Evolutionary conservation across 106 monocot species (phyloP).

Genomic region (Ottelia alismoides): DNA sequence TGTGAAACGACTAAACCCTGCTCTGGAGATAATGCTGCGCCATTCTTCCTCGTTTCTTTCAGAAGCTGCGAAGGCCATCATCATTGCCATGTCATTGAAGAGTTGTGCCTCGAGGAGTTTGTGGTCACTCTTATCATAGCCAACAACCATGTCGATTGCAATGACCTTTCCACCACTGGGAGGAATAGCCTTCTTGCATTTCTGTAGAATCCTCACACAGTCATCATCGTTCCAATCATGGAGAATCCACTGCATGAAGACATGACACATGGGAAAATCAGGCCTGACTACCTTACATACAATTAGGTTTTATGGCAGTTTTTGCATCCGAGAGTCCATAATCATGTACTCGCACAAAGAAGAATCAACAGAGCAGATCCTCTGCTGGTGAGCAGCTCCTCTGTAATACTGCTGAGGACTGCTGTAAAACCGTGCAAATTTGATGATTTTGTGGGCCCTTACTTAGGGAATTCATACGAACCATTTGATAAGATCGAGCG

Average conservation of each 20-base stretch:
- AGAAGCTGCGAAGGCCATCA: background rate
- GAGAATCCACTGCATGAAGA: constrained; percentile 4
- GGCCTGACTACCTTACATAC: no score
- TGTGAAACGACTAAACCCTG: background rate
- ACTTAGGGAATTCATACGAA: no score
- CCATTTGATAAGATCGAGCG: no score
- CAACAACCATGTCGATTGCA: constrained; percentile 8
- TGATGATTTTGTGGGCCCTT: no score
- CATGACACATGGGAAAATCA: background rate
- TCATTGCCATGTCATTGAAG: constrained; percentile 10
- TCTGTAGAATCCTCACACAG: constrained; percentile 10
- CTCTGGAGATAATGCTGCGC: background rate
- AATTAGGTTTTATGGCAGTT: no score
- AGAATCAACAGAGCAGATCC: no score
- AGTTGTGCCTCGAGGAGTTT: constrained; percentile 2
- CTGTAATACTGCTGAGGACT: no score
- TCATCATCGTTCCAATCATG: constrained; percentile 19
- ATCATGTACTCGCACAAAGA: no score
- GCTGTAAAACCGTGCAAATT: no score
- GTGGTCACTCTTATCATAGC: background rate
- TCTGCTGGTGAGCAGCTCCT: no score
- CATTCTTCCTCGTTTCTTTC: background rate
- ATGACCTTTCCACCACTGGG: constrained; percentile 12
- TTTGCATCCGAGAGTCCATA: no score
- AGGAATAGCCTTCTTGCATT: constrained; percentile 12